Percentiles rank a stretch among this genome's conserved stretches.
phyloP scores from a whole-genome alignment of 139 green algal genomes.

The Asterochloris erici region DNA sequence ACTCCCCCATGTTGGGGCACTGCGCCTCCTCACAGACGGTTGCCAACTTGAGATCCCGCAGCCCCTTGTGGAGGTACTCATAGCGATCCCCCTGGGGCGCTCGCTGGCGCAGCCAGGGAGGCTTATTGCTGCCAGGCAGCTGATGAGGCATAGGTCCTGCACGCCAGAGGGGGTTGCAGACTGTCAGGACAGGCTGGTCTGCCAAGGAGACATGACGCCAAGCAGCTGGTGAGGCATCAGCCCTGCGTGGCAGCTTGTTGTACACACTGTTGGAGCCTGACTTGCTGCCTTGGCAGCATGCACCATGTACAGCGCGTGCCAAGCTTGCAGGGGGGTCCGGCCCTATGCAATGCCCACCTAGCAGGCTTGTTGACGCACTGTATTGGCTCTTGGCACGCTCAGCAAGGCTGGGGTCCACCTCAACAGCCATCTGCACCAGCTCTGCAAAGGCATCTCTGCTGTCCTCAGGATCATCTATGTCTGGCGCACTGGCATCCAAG shows the following conservation, averaged over 20 bases:
- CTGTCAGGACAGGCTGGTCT: no score
- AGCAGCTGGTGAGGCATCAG: no score
- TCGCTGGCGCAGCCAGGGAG: conserved; percentile 90
- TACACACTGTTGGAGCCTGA: background rate
- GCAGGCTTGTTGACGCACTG: no score
- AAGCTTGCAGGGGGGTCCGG: no score
- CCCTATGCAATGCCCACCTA: no score
- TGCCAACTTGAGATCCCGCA: conserved; percentile 74
- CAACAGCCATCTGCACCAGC: conserved; percentile 74
- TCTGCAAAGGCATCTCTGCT: conserved; percentile 73
- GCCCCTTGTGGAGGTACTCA: conserved; percentile 67
- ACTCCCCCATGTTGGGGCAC: conserved; percentile 92
- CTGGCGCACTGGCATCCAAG: no score
- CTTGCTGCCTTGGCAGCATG: background rate
- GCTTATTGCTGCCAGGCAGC: conserved; percentile 63
- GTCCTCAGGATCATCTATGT: no score
- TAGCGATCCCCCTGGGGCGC: conserved; percentile 89
- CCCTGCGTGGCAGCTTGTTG: no score
- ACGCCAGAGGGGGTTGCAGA: background rate
- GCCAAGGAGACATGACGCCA: no score
- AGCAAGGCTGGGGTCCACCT: conserved; percentile 71
- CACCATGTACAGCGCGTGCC: background rate
- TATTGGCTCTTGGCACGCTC: no score
- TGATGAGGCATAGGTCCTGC: conserved; percentile 2
- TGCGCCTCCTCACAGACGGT: conserved; percentile 93